Evolutionary conservation across 768 basidiomycete genomes (phyloP).

Genomic region (Bullera alba): DNA sequence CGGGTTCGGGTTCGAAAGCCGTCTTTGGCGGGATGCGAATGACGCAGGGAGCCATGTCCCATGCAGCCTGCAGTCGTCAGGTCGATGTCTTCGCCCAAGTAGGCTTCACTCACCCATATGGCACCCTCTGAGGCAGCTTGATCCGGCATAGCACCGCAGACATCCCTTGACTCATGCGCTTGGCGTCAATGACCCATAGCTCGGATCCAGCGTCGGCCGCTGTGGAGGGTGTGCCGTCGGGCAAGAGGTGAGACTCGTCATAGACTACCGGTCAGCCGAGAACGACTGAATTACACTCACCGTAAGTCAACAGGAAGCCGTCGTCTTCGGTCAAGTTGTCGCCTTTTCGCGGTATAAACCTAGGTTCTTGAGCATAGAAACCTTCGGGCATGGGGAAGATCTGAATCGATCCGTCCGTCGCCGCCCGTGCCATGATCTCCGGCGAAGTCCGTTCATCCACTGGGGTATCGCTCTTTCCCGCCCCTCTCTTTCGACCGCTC

Average conservation of each 20-base stretch:
- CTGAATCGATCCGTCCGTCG: conserved; percentile 35
- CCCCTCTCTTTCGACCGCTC: conserved; percentile 25
- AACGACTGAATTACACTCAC: conserved; percentile 14
- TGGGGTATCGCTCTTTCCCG: conserved; percentile 19
- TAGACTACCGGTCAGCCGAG: conserved; percentile 37
- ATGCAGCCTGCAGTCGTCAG: conserved; percentile 24
- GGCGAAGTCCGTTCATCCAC: conserved; percentile 40
- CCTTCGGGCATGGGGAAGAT: conserved; percentile 44
- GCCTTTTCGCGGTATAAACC: conserved; percentile 42
- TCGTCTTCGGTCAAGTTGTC: conserved; percentile 41
- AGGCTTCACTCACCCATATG: conserved; percentile 36
- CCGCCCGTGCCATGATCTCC: conserved; percentile 41
- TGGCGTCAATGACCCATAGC: conserved; percentile 49
- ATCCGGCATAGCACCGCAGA: conserved; percentile 36
- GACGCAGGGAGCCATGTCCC: conserved; percentile 31
- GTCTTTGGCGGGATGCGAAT: conserved; percentile 19
- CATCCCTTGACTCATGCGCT: conserved; percentile 33
- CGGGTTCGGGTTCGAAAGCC: conserved; percentile 10
- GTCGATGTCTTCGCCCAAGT: too few relatives aligned
- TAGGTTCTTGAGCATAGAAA: conserved; percentile 46
- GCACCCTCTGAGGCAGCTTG: conserved; percentile 43
- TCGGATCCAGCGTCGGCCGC: conserved; percentile 40
- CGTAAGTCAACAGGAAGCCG: conserved; percentile 46
- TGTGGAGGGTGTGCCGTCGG: conserved; percentile 30
- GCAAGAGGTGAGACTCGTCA: conserved; percentile 43